Evolutionary conservation across 208 protist species (phyloP), one percentile per base, ranked within the genome.

Genomic region (Trypanosoma caninum): DNA sequence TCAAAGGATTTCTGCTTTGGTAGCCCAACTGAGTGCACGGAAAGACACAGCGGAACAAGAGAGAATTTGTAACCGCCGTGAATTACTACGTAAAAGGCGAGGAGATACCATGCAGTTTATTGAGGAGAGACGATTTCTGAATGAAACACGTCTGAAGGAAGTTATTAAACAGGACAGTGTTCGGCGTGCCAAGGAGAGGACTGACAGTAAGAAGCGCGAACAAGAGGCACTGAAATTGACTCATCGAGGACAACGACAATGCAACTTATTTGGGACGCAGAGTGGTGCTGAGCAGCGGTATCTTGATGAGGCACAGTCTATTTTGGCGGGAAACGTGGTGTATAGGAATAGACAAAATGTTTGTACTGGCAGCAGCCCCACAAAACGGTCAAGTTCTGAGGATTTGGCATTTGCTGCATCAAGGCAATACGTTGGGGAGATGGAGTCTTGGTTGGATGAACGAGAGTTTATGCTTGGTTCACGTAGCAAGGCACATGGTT

Each of bases 401-500:
- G 50, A 58, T 58, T 38, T 40, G 18, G 30, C 31, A 53, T 69
- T 69, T 69, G 51, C 5, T 30, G 41, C 13, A 5, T 20, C 16
- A 20, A 38, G 42, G 41, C 0, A 44, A 0, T 23, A 54, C 16
- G 52, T 30, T n/a, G 42, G 18, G 33, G n/a, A 45, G 37, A 37
- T 42, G 48, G 63, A 69, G 35, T 45, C 42, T 27, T 69, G 52
- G 63, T 51, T 40, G 33, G 63, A 69, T 25, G 63, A 60, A 23
- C 38, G 63, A 44, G 48, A 60, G 45, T 16, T 16, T 40, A 22
- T 53, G 16, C 0, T 58, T 48, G 20, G 9, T 25, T 0, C 34
- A 40, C n/a, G 14, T 34, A 22, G 28, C 31, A 35, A 47, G 41
- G 14, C 20, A 2, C 31, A 50, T 55, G 34, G 13, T 33, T 50